phyloP scores from a whole-genome alignment of 225 moss, liverwort and hornwort genomes.

The Pseudisothecium myosuroides region DNA sequence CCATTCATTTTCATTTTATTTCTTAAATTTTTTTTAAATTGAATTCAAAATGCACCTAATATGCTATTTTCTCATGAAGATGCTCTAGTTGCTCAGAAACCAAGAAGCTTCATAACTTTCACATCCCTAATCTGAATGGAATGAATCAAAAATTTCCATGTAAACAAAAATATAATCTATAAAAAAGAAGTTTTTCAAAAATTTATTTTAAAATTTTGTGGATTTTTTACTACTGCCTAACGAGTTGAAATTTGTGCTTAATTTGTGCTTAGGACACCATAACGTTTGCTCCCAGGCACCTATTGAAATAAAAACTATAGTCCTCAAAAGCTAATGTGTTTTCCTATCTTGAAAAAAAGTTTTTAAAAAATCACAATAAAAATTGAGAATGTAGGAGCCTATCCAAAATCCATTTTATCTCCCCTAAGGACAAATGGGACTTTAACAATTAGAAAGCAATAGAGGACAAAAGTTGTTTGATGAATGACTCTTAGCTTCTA shows the following conservation, averaged over 20 bases:
- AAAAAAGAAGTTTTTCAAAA: not conserved
- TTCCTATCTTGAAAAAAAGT: not conserved
- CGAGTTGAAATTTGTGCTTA: too few species aligned
- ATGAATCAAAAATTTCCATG: not conserved
- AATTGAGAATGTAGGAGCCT: not conserved
- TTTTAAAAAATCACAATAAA: not conserved
- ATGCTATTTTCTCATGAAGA: too few species aligned
- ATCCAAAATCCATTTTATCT: not conserved
- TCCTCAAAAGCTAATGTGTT: not conserved
- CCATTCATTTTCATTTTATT: not conserved
- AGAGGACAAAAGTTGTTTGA: not conserved
- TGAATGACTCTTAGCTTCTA: not conserved
- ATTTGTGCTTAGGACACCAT: too few species aligned
- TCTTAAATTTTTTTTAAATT: too few species aligned
- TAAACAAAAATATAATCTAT: not conserved
- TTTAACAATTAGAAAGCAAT: not conserved
- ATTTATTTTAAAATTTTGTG: not conserved
- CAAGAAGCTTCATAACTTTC: too few species aligned
- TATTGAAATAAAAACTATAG: not conserved
- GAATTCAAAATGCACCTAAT: too few species aligned
- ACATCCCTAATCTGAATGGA: not conserved
- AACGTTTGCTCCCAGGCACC: accelerated
- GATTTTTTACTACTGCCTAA: too few species aligned
- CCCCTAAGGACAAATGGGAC: accelerated
- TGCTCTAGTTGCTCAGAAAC: too few species aligned